Evolutionary conservation across 352 stramenopile species (phyloP).

Genomic region (Sclerospora graminicola): DNA sequence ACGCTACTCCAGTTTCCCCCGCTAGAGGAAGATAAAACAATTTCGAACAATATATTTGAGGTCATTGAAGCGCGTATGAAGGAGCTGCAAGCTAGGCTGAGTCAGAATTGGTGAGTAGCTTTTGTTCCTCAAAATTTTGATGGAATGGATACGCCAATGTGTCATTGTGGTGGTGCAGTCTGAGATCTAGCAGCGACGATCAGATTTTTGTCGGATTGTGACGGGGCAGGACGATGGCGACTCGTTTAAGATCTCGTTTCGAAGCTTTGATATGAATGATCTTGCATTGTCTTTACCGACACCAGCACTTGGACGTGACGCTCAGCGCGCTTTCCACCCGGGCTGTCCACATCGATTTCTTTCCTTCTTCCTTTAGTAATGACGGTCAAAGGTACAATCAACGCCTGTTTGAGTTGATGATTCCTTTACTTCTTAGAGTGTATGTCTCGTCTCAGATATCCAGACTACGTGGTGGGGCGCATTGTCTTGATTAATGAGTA

Average conservation of each 20-base stretch:
- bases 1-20: slow-evolving; percentile 37
- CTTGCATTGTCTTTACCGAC: slow-evolving; percentile 78
- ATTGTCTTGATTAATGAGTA: slow-evolving; percentile 85
- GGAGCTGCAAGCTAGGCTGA: slow-evolving; percentile 45
- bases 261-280: slow-evolving; percentile 73
- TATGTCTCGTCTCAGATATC: slow-evolving; percentile 47
- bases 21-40: slow-evolving; percentile 26
- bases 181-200: slow-evolving; percentile 42
- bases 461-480: slow-evolving; percentile 79
- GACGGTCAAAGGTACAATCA: slow-evolving; percentile 51
- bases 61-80: slow-evolving; percentile 44
- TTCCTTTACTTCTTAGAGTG: not conserved
- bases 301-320: slow-evolving; percentile 61
- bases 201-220: slow-evolving; percentile 50
- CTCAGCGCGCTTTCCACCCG: slow-evolving; percentile 72
- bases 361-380: slow-evolving; percentile 79
- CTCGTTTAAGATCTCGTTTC: slow-evolving; percentile 84
- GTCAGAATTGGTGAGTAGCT: slow-evolving; percentile 36
- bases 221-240: slow-evolving; percentile 46
- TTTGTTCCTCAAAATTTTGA: not conserved
- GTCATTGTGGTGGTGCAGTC: slow-evolving; percentile 27
- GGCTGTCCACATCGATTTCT: slow-evolving; percentile 80
- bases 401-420: not conserved
- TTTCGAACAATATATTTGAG: slow-evolving; percentile 34
- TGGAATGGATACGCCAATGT: not conserved